phyloP scores from a whole-genome alignment of 208 protist genomes.

The Herpetomonas samuelpessoai region DNA sequence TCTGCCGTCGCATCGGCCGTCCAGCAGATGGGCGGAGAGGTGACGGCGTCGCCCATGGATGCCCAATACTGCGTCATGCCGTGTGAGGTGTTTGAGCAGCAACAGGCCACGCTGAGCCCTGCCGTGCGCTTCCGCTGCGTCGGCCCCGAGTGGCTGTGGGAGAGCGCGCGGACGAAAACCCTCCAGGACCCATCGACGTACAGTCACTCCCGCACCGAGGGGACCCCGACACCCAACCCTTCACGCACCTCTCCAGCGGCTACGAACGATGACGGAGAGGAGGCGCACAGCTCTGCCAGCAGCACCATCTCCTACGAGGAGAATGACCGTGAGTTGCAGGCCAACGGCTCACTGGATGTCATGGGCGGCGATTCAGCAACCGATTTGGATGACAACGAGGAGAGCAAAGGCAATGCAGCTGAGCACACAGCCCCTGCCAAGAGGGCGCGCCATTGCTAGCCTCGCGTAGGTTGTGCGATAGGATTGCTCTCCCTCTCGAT shows the following conservation, averaged over 20 bases:
- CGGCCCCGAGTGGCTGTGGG: slow-evolving; percentile 8
- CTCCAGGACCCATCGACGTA: slow-evolving; percentile 12
- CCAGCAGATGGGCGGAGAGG: slow-evolving; percentile 10
- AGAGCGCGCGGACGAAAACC: not conserved
- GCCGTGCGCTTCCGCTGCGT: slow-evolving; percentile 11
- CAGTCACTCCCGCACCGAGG: not conserved
- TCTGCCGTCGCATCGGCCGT: not conserved
- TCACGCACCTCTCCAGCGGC: not conserved
- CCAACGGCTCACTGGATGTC: not conserved
- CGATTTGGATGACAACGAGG: too few species aligned
- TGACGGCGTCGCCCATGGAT: not conserved
- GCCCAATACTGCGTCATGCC: slow-evolving; percentile 16
- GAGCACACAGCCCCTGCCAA: too few species aligned
- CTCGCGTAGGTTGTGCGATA: too few species aligned
- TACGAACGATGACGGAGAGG: too few species aligned
- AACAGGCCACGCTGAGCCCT: not conserved
- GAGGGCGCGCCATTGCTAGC: too few species aligned
- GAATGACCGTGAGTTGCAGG: slow-evolving; percentile 4
- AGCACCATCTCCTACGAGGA: slow-evolving; percentile 15
- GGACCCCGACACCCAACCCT: not conserved
- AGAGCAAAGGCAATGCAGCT: too few species aligned
- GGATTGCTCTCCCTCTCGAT: too few species aligned
- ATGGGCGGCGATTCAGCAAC: too few species aligned
- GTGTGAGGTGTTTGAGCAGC: not conserved
- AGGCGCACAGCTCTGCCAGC: too few species aligned